phyloP scores from a whole-genome alignment of 495 filamentous ascomycete genomes.

The Penicillium samsonianum region DNA sequence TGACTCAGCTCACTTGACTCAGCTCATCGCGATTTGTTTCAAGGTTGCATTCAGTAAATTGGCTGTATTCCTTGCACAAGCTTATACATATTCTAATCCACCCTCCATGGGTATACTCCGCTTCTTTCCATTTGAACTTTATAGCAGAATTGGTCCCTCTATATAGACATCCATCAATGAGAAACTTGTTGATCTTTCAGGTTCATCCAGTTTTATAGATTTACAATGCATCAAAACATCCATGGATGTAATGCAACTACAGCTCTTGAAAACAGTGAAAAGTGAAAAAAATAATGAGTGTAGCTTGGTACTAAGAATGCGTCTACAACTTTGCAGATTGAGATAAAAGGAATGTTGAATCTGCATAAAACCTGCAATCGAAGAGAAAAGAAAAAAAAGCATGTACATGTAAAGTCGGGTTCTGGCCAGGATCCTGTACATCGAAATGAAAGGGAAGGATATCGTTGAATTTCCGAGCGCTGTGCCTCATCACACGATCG shows the following conservation, averaged over 20 bases:
- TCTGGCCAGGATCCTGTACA: neutral
- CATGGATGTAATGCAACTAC: neutral
- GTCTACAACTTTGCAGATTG: neutral
- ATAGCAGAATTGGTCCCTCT: neutral
- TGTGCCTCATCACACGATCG: slow-evolving; percentile 9
- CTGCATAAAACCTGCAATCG: neutral
- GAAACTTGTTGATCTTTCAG: neutral
- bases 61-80: neutral
- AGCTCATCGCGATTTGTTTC: neutral
- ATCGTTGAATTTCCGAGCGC: neutral
- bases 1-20: slow-evolving; percentile 4
- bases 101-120: neutral
- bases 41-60: neutral
- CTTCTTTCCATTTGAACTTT: neutral
- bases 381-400: neutral
- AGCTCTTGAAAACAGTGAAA: neutral
- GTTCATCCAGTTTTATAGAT: neutral
- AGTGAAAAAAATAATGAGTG: too few species aligned
- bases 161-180: neutral
- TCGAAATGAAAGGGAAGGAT: neutral
- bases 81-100: neutral
- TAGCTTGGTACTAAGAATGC: neutral
- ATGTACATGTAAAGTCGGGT: neutral
- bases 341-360: neutral
- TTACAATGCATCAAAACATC: neutral